These are phyloP conservation scores for Linnemannia exigua DNA, from an alignment of 192 early-diverging fungal genomes.

Conservation along the genomic window DNA sequence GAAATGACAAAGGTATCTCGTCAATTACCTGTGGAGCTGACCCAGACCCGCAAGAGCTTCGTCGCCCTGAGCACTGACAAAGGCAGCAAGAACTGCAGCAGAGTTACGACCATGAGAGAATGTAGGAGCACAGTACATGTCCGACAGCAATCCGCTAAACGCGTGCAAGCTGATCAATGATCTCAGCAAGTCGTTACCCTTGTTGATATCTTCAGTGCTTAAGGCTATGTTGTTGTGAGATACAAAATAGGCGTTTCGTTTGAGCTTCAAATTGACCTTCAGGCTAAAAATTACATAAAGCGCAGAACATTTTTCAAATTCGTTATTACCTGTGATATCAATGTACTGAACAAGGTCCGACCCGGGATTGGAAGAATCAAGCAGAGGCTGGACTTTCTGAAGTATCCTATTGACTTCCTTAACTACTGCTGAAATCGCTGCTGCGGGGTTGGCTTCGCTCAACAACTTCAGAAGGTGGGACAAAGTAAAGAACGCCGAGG, in stretches of 20 bases:
- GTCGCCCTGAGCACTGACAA: constrained; percentile 65
- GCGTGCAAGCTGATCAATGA: constrained; percentile 73
- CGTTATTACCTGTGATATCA: constrained; percentile 66
- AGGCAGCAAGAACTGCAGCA: constrained; percentile 70
- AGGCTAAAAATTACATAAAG: neutral
- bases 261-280: neutral
- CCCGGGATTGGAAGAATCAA: constrained; percentile 54
- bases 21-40: constrained; percentile 71
- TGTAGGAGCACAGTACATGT: constrained; percentile 76
- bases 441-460: constrained; percentile 73
- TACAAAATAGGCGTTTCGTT: neutral
- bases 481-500: constrained; percentile 74
- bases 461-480: constrained; percentile 79
- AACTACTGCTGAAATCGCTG: constrained; percentile 67
- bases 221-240: constrained; percentile 28
- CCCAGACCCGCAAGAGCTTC: constrained; percentile 67
- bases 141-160: constrained; percentile 73
- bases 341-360: constrained; percentile 70
- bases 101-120: constrained; percentile 77
- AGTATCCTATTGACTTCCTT: constrained; percentile 66
- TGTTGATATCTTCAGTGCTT: constrained; percentile 52
- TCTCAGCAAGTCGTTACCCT: constrained; percentile 68
- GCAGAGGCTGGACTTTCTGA: constrained; percentile 58
- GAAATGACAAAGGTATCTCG: neutral
- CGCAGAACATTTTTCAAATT: neutral